A percentile compares a stretch with the other conserved stretches of the same genome.
Conservation (phyloP, 106 monocot genomes). For the Alisma plantagoaquatica region DNA sequence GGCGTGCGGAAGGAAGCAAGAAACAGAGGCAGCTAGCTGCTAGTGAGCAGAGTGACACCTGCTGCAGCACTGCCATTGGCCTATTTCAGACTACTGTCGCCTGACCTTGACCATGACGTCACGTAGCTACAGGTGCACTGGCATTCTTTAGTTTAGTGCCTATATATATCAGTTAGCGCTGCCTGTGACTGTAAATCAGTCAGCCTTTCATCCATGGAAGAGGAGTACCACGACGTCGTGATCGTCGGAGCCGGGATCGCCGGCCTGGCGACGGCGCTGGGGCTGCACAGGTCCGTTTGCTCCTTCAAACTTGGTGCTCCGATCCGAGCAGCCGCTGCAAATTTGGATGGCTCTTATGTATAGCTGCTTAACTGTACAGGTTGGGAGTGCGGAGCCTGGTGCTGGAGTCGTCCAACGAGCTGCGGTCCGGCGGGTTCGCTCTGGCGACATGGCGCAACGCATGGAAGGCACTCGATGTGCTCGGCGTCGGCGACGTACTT, state of each 20-base stretch:
- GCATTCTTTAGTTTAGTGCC: no score
- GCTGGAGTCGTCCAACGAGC: conserved; percentile 8
- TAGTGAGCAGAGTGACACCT: no score
- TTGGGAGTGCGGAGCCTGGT: conserved; percentile 6
- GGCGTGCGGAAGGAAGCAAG: no score
- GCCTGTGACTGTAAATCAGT: no score
- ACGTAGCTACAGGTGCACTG: no score
- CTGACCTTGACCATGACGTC: no score
- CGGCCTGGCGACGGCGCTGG: conserved; percentile 16
- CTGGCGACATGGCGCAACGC: conserved; percentile 11
- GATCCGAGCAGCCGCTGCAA: no score
- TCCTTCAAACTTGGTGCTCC: background rate
- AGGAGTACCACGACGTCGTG: background rate
- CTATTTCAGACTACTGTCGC: no score
- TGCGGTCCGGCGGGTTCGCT: conserved; percentile 16
- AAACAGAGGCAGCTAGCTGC: no score
- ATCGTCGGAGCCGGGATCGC: conserved; percentile 21
- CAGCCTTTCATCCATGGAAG: conserved; percentile 13
- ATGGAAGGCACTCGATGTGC: conserved; percentile 17
- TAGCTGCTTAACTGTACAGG: no score
- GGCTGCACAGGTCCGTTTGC: conserved; percentile 6
- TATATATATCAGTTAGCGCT: no score
- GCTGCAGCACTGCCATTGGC: no score
- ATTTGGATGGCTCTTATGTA: background rate
- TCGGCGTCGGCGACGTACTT: conserved; percentile 14